Base-by-base conservation (phyloP, 441 rosid genomes). In the Sinapis alba region DNA sequence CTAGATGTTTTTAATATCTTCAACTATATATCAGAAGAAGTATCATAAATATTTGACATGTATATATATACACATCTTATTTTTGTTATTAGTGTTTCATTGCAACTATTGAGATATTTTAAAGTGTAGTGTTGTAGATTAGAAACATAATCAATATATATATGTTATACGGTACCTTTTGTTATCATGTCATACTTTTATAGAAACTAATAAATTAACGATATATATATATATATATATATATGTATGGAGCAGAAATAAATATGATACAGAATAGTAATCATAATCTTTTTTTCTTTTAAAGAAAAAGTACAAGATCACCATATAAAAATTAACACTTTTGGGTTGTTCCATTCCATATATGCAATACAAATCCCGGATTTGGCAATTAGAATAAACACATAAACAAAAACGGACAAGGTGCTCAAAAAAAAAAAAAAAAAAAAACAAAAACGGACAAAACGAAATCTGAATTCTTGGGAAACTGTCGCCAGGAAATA, bases 341-440 rank as follows among this genome's bases (percentile, higher is more conserved):
- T 62, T 56, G 56, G 28, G 18, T 64, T 70, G 56, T 58, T 45
- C 18, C 30, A 21, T 76, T 76, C 79, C 65, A 63, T 23, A 65
- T 32, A 65, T 58, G 76, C 13, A 34, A 65, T 76, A 77, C 76
- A 77, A 58, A 71, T 65, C 76, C 80, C 76, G 77, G 80, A 50
- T 77, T 65, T 77, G 20, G 73, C 51, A 71, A 50, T 36, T 34
- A 19, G 72, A 71, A 71, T 62, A 70, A 70, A 30, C 61, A 38
- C 32, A 45, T 15, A 62, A 50, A 21, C 65, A 53, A 24, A 54
- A 18, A 45, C 13, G 62, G 36, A 21, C 65, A 69, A 38, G n/a
- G n/a, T n/a, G n/a, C n/a, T n/a, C 32, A 45, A 11, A 62, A 50
- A 21, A 59, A 53, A 24, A 54, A 18, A 62, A 50, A 21, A 59